Evolutionary conservation across 495 filamentous ascomycete genomes (phyloP), one percentile per base, ranked within the genome.

Genomic region (Astrothelium macrocarpum): DNA sequence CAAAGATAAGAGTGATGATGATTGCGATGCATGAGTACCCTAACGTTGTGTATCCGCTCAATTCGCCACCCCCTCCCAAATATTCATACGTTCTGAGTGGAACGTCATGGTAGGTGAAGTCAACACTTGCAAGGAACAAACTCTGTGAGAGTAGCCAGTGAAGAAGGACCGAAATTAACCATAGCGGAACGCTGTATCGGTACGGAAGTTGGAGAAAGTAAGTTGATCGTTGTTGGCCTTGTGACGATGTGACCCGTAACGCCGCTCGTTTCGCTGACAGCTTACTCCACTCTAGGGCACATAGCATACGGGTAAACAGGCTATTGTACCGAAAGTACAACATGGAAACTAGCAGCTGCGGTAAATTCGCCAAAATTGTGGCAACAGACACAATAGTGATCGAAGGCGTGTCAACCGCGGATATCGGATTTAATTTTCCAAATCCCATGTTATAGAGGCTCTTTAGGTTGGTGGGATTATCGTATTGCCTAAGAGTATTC

Each of bases 341-440:
- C 2, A 79, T 65, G 1, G 78, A 78, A 11, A 82, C 62, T 0
- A 80, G 39, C 0, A 77, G 61, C 66, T 84, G 81, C 0, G 78
- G 77, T 2, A 67, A 56, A 64, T 84, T 82, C 9, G 75, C 73
- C 2, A 78, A 26, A 4, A 79, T 62, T 0, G 75, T 68, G 16
- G 62, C 68, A 11, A 53, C 23, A 42, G 72, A 64, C 2, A 77
- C 60, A 11, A 20, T 3, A 36, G 60, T 46, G 20, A 56, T 32
- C 53, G 36, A 36, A 63, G 23, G 26, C 12, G 28, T 28, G 26
- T 59, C 65, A 59, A 62, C 56, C 61, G 70, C 1, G 72, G 66
- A 34, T 53, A 39, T 11, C 59, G 18, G 2, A 73, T 60, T 43
- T 20, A 49, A 32, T 25, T 26, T 18, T 2, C 56, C 56, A 46